Evolutionary conservation across 1,284 basidiomycete genomes (phyloP).

Genomic region (Omphalotus olearius): DNA sequence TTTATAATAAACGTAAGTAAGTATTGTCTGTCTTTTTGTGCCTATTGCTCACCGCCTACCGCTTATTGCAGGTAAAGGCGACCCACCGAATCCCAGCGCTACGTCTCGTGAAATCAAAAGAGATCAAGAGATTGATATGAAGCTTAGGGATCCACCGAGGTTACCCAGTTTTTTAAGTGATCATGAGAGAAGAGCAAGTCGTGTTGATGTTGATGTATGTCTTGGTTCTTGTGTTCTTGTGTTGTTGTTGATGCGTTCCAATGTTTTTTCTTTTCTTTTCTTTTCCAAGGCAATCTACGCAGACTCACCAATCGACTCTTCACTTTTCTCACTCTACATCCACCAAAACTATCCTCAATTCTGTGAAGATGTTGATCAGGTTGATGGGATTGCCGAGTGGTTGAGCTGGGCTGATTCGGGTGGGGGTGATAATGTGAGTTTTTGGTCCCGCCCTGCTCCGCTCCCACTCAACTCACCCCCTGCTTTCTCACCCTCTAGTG

Average conservation of each 20-base stretch:
- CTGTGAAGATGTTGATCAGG: slow-evolving; percentile 76
- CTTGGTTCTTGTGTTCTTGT: too few relatives aligned
- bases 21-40: too few relatives aligned
- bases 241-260: too few relatives aligned
- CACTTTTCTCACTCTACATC: slow-evolving; percentile 84
- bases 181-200: slow-evolving; percentile 67
- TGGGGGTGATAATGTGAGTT: slow-evolving; percentile 68
- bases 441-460: slow-evolving; percentile 5
- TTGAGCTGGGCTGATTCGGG: slow-evolving; percentile 81
- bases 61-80: slow-evolving; percentile 65
- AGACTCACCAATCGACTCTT: slow-evolving; percentile 88
- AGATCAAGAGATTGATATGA: slow-evolving; percentile 51
- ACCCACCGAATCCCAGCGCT: slow-evolving; percentile 49
- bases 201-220: slow-evolving; percentile 79
- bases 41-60: too few relatives aligned
- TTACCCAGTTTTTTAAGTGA: slow-evolving; percentile 53
- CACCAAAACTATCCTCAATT: slow-evolving; percentile 93
- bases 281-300: slow-evolving; percentile 63
- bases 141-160: slow-evolving; percentile 44
- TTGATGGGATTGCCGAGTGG: slow-evolving; percentile 67
- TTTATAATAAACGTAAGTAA: slow-evolving; percentile 94
- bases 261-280: too few relatives aligned
- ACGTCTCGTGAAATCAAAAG: slow-evolving; percentile 52
- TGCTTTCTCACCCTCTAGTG: slow-evolving; percentile 39
- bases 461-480: slow-evolving; percentile 6